Evolutionary conservation across 192 early-diverging fungal genomes (phyloP).

Genomic region (Coemansia guatemalensis): DNA sequence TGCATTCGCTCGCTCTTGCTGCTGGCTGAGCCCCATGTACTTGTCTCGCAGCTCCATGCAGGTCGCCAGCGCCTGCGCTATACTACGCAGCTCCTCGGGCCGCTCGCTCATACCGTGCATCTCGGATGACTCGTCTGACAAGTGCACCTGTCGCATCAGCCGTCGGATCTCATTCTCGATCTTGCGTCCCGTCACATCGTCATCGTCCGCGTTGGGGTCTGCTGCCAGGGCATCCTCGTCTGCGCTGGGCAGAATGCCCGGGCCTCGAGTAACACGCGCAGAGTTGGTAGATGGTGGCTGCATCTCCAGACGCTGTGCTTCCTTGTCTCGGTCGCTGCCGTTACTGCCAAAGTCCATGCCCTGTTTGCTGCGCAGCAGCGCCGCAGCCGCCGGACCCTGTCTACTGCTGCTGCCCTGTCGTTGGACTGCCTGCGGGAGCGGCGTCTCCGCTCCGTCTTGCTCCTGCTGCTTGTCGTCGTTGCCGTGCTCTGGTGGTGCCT

Average conservation of each 20-base stretch:
- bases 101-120: conserved; percentile 29
- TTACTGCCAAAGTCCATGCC: too few species aligned
- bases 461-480: too few species aligned
- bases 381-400: too few species aligned
- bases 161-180: conserved; percentile 34
- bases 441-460: too few species aligned
- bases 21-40: conserved; percentile 75
- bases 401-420: too few species aligned
- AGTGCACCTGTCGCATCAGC: conserved; percentile 24
- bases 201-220: conserved; percentile 9
- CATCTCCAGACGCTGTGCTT: too few species aligned
- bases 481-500: too few species aligned
- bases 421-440: too few species aligned
- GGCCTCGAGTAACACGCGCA: background rate
- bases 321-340: too few species aligned
- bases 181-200: conserved; percentile 15
- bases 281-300: too few species aligned
- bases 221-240: background rate
- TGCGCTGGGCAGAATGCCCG: background rate
- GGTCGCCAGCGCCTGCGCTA: conserved; percentile 54
- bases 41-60: conserved; percentile 79
- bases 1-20: conserved; percentile 74
- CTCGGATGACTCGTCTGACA: conserved; percentile 15
- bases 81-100: conserved; percentile 24
- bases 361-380: too few species aligned